These are phyloP conservation scores for Plasmodium sp. DNA, from an alignment of 169 alveolate genomes.

Conservation along the genomic window DNA sequence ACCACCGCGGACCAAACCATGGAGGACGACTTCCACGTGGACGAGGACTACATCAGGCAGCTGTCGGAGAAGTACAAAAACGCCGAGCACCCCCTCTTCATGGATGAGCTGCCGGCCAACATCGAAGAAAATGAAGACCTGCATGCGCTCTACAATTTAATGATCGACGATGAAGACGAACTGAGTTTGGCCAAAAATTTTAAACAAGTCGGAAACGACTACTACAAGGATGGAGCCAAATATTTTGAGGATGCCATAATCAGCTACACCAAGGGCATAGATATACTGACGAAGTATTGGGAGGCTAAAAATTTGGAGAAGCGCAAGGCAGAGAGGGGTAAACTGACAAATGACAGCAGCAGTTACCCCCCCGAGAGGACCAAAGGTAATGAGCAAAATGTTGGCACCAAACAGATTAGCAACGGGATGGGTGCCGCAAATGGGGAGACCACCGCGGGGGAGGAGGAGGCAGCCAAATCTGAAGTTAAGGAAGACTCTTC, in stretches of 20 bases:
- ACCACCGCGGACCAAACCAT: neutral
- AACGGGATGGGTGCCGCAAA: neutral
- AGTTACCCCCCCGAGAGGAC: neutral
- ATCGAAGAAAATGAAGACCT: slow-evolving; percentile 68
- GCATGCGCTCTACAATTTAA: slow-evolving; percentile 48
- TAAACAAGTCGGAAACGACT: slow-evolving; percentile 67
- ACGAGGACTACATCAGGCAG: slow-evolving; percentile 29
- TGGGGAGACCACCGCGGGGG: neutral
- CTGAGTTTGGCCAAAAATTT: slow-evolving; percentile 54
- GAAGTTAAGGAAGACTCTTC: neutral
- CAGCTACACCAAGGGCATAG: slow-evolving; percentile 56
- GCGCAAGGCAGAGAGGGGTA: neutral
- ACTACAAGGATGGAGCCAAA: slow-evolving; percentile 48
- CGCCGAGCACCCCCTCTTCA: slow-evolving; percentile 69
- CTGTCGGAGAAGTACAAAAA: slow-evolving; percentile 56
- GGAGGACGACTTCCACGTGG: slow-evolving; percentile 56
- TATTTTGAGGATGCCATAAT: slow-evolving; percentile 70
- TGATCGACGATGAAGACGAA: slow-evolving; percentile 39
- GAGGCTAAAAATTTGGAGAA: neutral
- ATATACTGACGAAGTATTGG: slow-evolving; percentile 6
- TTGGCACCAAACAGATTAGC: neutral
- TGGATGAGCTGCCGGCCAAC: slow-evolving; percentile 61
- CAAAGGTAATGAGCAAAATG: neutral
- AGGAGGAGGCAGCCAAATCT: neutral
- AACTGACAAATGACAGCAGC: neutral